phyloP scores from a whole-genome alignment of 2,329 filamentous ascomycete genomes.

The Colletotrichum sp. region DNA sequence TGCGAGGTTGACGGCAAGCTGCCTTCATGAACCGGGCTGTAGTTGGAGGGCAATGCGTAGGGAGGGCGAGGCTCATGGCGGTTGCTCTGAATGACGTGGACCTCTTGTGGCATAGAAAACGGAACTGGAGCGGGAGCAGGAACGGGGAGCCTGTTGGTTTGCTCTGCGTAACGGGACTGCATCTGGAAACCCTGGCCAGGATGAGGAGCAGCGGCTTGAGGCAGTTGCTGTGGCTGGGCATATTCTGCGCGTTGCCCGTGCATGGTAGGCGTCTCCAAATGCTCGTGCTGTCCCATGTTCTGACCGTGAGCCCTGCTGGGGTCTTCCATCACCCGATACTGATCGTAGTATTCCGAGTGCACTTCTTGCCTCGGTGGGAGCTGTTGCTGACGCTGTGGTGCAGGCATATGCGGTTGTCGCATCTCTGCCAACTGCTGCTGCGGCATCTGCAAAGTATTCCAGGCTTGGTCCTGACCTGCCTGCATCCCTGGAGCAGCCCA shows the following conservation, averaged over 20 bases:
- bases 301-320: background rate
- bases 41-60: constrained; percentile 6
- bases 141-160: background rate
- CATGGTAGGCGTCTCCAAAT: background rate
- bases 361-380: background rate
- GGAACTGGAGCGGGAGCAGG: background rate
- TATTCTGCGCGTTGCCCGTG: background rate
- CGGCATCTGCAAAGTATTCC: constrained; percentile 11
- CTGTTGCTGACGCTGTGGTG: constrained; percentile 4
- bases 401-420: constrained; percentile 8
- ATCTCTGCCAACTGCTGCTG: constrained; percentile 4
- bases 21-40: constrained; percentile 8
- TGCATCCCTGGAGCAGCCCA: constrained; percentile 4
- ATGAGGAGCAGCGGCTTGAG: background rate
- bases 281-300: background rate
- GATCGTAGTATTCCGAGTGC: constrained; percentile 10
- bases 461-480: background rate
- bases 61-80: constrained; percentile 2
- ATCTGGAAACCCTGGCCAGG: constrained; percentile 3
- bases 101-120: constrained; percentile 4
- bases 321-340: constrained; percentile 7
- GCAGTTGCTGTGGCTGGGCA: background rate
- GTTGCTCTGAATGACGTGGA: constrained; percentile 13
- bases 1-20: constrained; percentile 2
- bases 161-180: constrained; percentile 5